Conservation (phyloP, 345 rosid species). For the Conringia planisiliqua region DNA sequence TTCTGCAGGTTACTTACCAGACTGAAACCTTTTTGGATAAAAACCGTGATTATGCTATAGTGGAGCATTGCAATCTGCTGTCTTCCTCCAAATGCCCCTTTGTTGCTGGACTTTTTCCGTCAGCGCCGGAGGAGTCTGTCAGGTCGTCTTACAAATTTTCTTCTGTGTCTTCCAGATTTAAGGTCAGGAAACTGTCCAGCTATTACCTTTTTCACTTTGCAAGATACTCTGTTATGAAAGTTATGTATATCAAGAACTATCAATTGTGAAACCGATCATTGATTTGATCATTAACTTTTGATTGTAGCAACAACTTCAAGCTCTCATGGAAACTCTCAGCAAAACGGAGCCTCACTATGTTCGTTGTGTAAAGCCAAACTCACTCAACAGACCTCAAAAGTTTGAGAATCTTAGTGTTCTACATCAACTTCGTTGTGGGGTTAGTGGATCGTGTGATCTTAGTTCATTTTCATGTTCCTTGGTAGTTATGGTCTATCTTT, state of each 20-base stretch:
- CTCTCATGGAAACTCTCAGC: constrained; percentile 96
- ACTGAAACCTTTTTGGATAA: constrained; percentile 86
- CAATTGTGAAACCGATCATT: not conserved
- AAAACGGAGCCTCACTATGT: constrained; percentile 93
- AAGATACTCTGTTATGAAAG: not conserved
- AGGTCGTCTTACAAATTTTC: constrained; percentile 98
- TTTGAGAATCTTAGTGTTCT: constrained; percentile 82
- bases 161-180: constrained; percentile 93
- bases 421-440: constrained; percentile 98
- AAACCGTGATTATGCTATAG: constrained; percentile 94
- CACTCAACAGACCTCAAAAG: constrained; percentile 77
- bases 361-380: constrained; percentile 98
- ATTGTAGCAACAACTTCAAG: constrained; percentile 95
- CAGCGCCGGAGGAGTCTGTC: constrained; percentile 58
- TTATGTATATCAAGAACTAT: constrained; percentile 2
- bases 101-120: constrained; percentile 76
- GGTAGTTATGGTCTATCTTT: not conserved
- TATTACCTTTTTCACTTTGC: not conserved
- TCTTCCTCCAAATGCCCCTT: constrained; percentile 86
- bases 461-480: constrained; percentile 9
- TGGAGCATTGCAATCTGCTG: constrained; percentile 86
- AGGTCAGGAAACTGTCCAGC: constrained; percentile 44
- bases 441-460: constrained; percentile 40
- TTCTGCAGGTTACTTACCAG: constrained; percentile 83
- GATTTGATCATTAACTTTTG: constrained; percentile 20